These are phyloP conservation scores for Talaromyces thailandensis DNA, from an alignment of 495 filamentous ascomycete genomes.

Conservation along the genomic window DNA sequence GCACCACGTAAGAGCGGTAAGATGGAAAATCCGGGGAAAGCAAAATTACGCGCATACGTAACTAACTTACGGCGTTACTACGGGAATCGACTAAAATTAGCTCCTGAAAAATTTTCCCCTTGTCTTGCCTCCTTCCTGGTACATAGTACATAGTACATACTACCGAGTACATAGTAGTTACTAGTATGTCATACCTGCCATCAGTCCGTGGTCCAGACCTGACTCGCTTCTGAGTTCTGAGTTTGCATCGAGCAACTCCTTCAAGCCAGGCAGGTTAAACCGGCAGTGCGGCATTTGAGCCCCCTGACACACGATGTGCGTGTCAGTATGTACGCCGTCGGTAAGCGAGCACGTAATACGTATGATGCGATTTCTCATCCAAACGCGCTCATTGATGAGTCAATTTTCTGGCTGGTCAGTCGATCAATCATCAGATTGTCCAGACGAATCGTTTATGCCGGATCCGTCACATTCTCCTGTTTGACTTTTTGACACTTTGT, in stretches of 20 bases:
- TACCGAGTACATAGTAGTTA: too few relatives aligned
- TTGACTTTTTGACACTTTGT: not conserved
- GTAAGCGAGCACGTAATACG: not conserved
- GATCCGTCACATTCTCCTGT: not conserved
- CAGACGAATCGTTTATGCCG: not conserved
- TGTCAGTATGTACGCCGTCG: not conserved
- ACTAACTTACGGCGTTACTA: not conserved
- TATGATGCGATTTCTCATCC: not conserved
- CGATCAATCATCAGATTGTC: not conserved
- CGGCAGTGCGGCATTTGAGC: not conserved
- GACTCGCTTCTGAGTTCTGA: not conserved
- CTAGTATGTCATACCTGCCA: not conserved
- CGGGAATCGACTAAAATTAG: not conserved
- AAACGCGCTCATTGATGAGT: not conserved
- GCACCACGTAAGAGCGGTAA: not conserved
- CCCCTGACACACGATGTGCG: too few relatives aligned
- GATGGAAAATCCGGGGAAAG: slow-evolving; percentile 3
- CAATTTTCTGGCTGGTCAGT: not conserved
- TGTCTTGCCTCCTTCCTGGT: not conserved
- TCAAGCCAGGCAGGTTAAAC: too few relatives aligned
- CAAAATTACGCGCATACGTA: not conserved
- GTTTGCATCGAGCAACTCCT: too few relatives aligned
- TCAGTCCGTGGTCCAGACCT: not conserved
- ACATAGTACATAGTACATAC: too few relatives aligned
- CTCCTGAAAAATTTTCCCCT: not conserved